Base-by-base conservation (phyloP, 1,139 yeast genomes). In the Williopsis jadinii region DNA sequence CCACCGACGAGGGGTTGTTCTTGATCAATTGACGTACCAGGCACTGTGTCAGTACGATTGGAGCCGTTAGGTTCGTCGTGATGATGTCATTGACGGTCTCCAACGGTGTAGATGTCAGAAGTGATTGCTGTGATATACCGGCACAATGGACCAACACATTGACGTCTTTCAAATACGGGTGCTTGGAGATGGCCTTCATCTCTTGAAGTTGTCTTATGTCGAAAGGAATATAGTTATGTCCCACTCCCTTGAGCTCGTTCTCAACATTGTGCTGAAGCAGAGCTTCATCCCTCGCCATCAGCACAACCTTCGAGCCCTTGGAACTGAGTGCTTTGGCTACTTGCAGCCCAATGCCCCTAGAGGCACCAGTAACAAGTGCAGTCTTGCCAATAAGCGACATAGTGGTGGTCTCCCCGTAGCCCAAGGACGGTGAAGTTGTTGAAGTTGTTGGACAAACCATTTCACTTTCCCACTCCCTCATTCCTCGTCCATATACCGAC, bases 301-400 rank as follows among this genome's bases (percentile, higher is more conserved):
- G 60, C 0, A 84, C 69, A 11, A 85, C 68, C 13, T 73, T 70
- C 24, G 82, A 74, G 1, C 96, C 96, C 35, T 71, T 58, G 0
- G 52, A 39, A 0, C 95, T 80, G 30, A 90, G 64, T 40, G 59
- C 61, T 33, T 62, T 55, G 0, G 92, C 81, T 13, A 90, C 73
- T 0, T 80, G 78, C 6, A 70, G 64, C 0, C 98, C 98, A 28
- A 90, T 68, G 0, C 97, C 97, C 50, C 77, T 66, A 0, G 96
- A 84, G 0, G 87, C 96, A 0, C 98, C 98, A 0, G 97, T 88
- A 1, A 90, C 63, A 5, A 83, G 51, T 0, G 86, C 88, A 30
- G 66, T 69, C 39, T 55, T 58, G 1, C 63, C 62, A n/a, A 11
- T n/a, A 14, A 36, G 38, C 9, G 36, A 28, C 36, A 34, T 34